These are phyloP conservation scores for Larix kaempferi DNA, from an alignment of 75 land plant species.

Conservation along the genomic window DNA sequence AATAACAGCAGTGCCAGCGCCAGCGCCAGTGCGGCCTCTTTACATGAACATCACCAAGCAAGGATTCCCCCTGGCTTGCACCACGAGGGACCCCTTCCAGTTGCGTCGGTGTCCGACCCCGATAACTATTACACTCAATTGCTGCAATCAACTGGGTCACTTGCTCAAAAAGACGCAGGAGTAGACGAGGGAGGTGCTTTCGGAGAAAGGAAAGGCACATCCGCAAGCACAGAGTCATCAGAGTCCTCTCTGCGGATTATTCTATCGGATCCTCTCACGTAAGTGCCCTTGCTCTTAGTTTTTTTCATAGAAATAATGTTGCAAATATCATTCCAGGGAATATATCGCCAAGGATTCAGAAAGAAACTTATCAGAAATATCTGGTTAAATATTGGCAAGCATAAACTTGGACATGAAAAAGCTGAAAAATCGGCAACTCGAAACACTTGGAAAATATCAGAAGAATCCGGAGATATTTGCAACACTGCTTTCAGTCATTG, in stretches of 20 bases:
- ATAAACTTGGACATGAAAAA: too few relatives aligned
- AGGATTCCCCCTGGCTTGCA: background rate
- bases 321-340: too few relatives aligned
- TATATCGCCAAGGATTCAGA: too few relatives aligned
- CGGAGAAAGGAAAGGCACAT: background rate
- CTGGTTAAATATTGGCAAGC: too few relatives aligned
- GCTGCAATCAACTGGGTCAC: constrained; percentile 2
- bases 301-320: too few relatives aligned
- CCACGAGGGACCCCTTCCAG: constrained; percentile 2
- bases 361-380: too few relatives aligned
- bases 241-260: constrained; percentile 6
- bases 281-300: background rate
- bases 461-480: too few relatives aligned
- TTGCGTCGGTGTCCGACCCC: background rate
- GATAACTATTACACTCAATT: constrained; percentile 14
- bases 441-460: too few relatives aligned
- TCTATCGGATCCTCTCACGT: constrained; percentile 14
- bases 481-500: too few relatives aligned
- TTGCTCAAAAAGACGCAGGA: constrained; percentile 7
- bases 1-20: background rate
- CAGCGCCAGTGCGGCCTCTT: background rate
- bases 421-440: too few relatives aligned
- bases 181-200: constrained; percentile 10
- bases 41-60: constrained; percentile 5
- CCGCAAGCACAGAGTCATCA: constrained; percentile 6